Base-by-base conservation (phyloP, 1,284 basidiomycete genomes). In the Pseudozyma pruni region DNA sequence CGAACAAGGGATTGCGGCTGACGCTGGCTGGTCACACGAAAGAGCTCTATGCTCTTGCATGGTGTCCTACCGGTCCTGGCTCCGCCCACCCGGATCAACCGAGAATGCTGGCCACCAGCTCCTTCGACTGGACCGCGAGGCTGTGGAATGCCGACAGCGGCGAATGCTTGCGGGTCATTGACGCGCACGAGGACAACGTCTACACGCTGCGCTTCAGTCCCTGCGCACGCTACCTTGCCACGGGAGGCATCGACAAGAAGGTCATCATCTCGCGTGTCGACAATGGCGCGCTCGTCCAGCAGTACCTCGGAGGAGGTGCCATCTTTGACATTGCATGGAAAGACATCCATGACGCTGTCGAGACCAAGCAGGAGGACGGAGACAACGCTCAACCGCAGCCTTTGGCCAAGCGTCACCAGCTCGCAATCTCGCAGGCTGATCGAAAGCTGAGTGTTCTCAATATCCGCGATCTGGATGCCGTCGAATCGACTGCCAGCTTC, bases 71-170 rank as follows among this genome's bases (percentile, higher is more conserved):
- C 2, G 75, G 75, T 4, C 74, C 76, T 7, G 72, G 74, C 20
- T 73, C 74, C 14, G 39, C 68, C 4, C 56, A 78, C 16, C 66
- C 74, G 19, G 61, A 68, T 10, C 71, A 74, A 49, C 80, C 80
- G 8, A 66, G 77, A n/a, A 74, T 81, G 63, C 60, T 82, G 7
- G 81, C 81, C 7, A 80, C 81, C 33, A 70, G 77, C 22, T 75
- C 75, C 13, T 81, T 80, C 20, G 81, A 82, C 54, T 62, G 74
- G 46, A 82, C 80, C 1, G 77, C 76, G 8, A 60, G 81, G 14
- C 53, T 82, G 0, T 82, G 81, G 81, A 80, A 82, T 33, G 79
- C 63, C 33, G 79, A 81, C 43, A 74, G 57, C 16, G 81, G 81
- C 27, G 72, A 70, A 13, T 82, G 81, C 43, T 17, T 81, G 9